Evolutionary conservation across 192 early-diverging fungal species (phyloP), one percentile per base, ranked within the genome.

Genomic region (Coemansia sp.): DNA sequence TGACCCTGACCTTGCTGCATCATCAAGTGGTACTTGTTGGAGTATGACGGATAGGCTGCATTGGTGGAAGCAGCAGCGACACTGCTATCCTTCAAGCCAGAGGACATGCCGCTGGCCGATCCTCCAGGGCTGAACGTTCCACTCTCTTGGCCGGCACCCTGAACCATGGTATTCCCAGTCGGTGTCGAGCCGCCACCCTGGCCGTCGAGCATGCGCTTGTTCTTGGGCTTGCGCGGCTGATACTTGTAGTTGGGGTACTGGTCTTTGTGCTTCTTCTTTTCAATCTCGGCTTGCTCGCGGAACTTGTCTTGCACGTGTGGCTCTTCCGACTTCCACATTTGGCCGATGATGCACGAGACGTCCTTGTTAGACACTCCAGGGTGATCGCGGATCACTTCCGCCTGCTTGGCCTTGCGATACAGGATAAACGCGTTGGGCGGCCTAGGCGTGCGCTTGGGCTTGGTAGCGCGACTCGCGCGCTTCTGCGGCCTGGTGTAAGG

Each of bases 231-330:
- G 73, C 84, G 84, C 59, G 85, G 85, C 68, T 80, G 77, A 59
- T 86, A 87, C 78, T 83, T 85, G 81, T 86, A 86, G 70, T 84
- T 78, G 14, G 85, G 85, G 53, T 86, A 71, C 71, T 76, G 50
- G 57, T 80, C 73, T 66, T 79, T 82, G 73, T 86, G 85, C 70
- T 78, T 79, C 61, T 85, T 77, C 62, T 86, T 86, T 33, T 79
- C 79, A 13, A 80, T 35, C 63, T 86, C 79, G 8, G 85, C 83
- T 68, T 74, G 77, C 71, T 82, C 75, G 40, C 75, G 74, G 68
- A 73, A 86, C 64, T 86, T 74, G 46, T 86, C 80, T 74, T 79
- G 77, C 19, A 86, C 74, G 10, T 68, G 44, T 2, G 79, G 72
- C 19, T 69, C 67, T 54, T 85, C 85, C 39, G 60, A 45, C 68